These are phyloP conservation scores for Hanseniaspora pseudoguilliermondii DNA, from an alignment of 805 yeast species.

Conservation along the genomic window DNA sequence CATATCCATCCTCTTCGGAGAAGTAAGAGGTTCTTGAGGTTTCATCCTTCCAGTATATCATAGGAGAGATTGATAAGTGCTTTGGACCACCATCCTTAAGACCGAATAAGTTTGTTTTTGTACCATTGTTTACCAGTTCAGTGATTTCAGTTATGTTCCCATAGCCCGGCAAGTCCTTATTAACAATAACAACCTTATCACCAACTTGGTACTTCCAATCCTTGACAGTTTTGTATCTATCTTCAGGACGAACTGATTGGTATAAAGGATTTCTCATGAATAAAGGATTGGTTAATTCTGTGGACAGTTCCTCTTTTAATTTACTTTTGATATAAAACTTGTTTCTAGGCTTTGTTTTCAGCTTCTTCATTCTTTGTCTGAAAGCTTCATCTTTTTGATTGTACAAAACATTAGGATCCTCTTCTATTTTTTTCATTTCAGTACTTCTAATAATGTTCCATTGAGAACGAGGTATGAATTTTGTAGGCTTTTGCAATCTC, in stretches of 20 bases:
- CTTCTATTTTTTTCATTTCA: not conserved
- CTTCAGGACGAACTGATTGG: constrained; percentile 25
- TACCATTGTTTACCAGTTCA: constrained; percentile 32
- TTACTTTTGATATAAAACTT: not conserved
- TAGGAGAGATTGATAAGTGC: constrained; percentile 54
- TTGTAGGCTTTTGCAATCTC: constrained; percentile 2
- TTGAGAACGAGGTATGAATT: constrained; percentile 1
- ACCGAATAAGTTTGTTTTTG: constrained; percentile 48
- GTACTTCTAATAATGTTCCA: constrained; percentile 19
- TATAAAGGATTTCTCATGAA: constrained; percentile 21
- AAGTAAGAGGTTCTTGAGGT: constrained; percentile 49
- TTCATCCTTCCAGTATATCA: constrained; percentile 55
- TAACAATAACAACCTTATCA: constrained; percentile 59
- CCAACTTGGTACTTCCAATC: constrained; percentile 59
- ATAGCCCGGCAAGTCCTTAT: constrained; percentile 47
- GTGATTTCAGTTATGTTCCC: constrained; percentile 40
- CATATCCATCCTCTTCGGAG: constrained; percentile 51
- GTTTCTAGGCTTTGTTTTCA: not conserved
- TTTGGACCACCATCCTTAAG: constrained; percentile 59
- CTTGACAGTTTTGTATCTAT: constrained; percentile 31
- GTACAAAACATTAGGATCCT: not conserved
- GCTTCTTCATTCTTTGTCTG: not conserved
- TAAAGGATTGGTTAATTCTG: constrained; percentile 24
- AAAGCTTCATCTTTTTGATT: not conserved
- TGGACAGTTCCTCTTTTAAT: not conserved